Conservation (phyloP, 768 basidiomycete genomes). For the Pisolithus tinctorius region DNA sequence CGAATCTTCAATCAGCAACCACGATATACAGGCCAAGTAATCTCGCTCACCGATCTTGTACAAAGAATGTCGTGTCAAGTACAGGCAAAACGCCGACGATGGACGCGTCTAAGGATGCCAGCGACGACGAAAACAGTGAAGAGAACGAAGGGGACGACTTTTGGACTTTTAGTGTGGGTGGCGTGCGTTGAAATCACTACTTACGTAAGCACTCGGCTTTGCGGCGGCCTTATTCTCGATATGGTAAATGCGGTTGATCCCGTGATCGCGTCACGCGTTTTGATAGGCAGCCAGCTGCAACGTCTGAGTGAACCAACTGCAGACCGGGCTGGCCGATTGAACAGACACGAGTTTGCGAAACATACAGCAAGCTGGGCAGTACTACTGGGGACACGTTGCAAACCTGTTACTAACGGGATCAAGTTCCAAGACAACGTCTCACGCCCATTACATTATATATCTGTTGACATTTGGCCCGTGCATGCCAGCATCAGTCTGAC, state of each 20-base stretch:
- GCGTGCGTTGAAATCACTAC: slow-evolving; percentile 2
- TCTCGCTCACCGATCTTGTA: background rate
- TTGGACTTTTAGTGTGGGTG: slow-evolving; percentile 1
- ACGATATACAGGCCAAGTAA: background rate
- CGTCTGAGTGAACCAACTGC: background rate
- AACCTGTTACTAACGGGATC: background rate
- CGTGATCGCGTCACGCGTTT: slow-evolving; percentile 24
- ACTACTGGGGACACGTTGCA: background rate
- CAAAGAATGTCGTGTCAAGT: background rate
- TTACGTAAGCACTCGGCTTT: slow-evolving; percentile 20
- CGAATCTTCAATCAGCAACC: background rate
- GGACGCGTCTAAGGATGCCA: slow-evolving; percentile 2
- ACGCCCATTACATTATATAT: background rate
- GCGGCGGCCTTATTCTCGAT: background rate
- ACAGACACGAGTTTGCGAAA: background rate
- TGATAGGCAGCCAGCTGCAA: background rate
- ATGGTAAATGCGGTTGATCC: slow-evolving; percentile 7
- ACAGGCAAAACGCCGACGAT: background rate
- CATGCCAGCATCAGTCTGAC: too few species aligned
- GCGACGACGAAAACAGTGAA: slow-evolving; percentile 4
- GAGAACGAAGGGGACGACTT: slow-evolving; percentile 13
- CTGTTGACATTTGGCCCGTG: background rate
- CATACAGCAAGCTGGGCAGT: too few species aligned
- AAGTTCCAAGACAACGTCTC: background rate
- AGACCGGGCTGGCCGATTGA: background rate